Conservation (phyloP, 176 grass and related monocot genomes). For the Rhynchospora breviuscula region DNA sequence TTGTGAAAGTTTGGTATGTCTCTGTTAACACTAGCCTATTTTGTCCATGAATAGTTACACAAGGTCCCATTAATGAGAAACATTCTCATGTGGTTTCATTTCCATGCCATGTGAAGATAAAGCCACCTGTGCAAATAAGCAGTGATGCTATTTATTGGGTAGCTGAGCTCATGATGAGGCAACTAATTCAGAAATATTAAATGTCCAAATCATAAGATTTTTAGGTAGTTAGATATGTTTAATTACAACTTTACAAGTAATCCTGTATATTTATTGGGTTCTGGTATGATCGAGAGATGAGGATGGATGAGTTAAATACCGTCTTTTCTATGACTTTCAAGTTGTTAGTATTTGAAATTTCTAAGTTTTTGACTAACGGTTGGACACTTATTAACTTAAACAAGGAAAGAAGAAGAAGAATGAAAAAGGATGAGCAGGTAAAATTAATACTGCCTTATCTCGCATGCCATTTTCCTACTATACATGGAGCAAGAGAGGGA, state of each 20-base stretch:
- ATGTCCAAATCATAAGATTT: background rate
- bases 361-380: too few species aligned
- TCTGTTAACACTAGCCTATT: background rate
- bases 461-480: too few species aligned
- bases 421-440: too few species aligned
- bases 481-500: too few species aligned
- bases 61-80: background rate
- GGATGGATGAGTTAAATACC: background rate
- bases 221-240: background rate
- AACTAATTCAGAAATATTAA: background rate
- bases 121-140: background rate
- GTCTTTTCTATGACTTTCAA: background rate
- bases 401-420: too few species aligned
- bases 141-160: background rate
- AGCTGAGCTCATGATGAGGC: background rate
- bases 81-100: background rate
- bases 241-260: background rate
- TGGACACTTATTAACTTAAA: too few species aligned
- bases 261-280: background rate
- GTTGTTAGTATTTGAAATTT: background rate
- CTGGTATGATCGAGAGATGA: background rate
- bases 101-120: background rate
- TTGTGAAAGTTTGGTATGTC: background rate
- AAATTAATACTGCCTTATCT: too few species aligned
- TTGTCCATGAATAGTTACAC: background rate